Evolutionary conservation across 495 filamentous ascomycete species (phyloP), one percentile per base, ranked within the genome.

Genomic region (Talaromyces trachyspermus): DNA sequence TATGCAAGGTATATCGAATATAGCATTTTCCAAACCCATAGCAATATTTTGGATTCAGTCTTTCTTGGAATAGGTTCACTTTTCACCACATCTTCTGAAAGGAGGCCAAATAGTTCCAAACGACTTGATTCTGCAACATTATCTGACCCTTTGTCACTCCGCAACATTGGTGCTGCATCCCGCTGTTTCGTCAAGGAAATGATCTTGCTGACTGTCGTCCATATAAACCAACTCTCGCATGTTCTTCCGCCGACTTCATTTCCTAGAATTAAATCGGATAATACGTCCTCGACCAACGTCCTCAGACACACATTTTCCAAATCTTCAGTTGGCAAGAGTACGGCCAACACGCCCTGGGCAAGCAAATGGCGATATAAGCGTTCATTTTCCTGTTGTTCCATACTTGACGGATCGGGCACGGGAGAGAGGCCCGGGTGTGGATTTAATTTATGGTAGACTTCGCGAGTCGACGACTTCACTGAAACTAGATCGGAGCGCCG

Each of bases 301-400:
- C 86, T 80, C 55, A 96, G 68, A 59, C 88, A 95, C 39, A 72
- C 77, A 63, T 94, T 96, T 56, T 89, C 81, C 8, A 97, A 75
- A 54, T 97, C 90, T 59, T 96, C 90, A 14, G 87, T 92, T 4
- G 92, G 92, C 25, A 98, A 74, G 19, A 97, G 71, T 35, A 95
- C 68, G 4, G 88, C 84, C 36, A 98, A 68, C 36, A 85, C 74
- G 4, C 80, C 85, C 52, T 87, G 79, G 12, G 86, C 87, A 10
- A 96, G 68, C 51, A 95, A 65, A 56, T 88, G 86, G 59, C 88
- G 80, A 67, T 92, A 95, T 45, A 77, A 71, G 15, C 75, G 72
- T 66, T 96, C 89, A 59, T 91, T 89, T 41, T 84, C 74, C 41
- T 65, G 67, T 61, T 94, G 88, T 50, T 76, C 68, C 44, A 58